These are phyloP conservation scores for Oryza meyeriana DNA, from an alignment of 176 grass and related monocot genomes.

Conservation along the genomic window DNA sequence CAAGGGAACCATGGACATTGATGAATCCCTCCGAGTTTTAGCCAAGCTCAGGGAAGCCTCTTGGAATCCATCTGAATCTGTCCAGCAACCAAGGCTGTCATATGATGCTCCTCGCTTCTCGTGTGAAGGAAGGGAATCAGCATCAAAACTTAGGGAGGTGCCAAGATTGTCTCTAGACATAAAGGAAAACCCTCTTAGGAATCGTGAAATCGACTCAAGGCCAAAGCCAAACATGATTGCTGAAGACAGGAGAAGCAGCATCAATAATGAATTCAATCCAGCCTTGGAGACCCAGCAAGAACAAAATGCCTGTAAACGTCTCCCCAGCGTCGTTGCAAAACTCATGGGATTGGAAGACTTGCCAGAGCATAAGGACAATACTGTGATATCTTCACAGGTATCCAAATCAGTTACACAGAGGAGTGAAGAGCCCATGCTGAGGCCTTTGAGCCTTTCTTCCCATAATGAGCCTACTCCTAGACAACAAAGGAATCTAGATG, in stretches of 20 bases:
- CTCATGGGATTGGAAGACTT: conserved; percentile 93
- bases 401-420: conserved; percentile 32
- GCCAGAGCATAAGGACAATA: conserved; percentile 48
- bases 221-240: conserved; percentile 36
- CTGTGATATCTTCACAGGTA: conserved; percentile 20
- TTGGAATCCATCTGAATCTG: conserved; percentile 50
- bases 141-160: conserved; percentile 45
- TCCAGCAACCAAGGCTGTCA: conserved; percentile 54
- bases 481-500: conserved; percentile 49
- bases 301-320: conserved; percentile 41
- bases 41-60: conserved; percentile 68
- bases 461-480: conserved; percentile 27
- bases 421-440: conserved; percentile 42
- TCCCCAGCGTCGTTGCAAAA: conserved; percentile 77
- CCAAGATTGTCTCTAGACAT: conserved; percentile 78
- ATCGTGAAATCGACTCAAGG: conserved; percentile 41
- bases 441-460: conserved; percentile 32
- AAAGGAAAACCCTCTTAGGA: conserved; percentile 58
- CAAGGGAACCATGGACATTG: conserved; percentile 42
- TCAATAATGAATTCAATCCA: conserved; percentile 9
- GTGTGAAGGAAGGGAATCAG: conserved; percentile 60
- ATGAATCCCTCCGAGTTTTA: conserved; percentile 59
- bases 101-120: conserved; percentile 69
- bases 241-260: conserved; percentile 43
- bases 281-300: conserved; percentile 41